These are phyloP conservation scores for Linnemannia hyalina DNA, from an alignment of 192 early-diverging fungal species.

Conservation along the genomic window DNA sequence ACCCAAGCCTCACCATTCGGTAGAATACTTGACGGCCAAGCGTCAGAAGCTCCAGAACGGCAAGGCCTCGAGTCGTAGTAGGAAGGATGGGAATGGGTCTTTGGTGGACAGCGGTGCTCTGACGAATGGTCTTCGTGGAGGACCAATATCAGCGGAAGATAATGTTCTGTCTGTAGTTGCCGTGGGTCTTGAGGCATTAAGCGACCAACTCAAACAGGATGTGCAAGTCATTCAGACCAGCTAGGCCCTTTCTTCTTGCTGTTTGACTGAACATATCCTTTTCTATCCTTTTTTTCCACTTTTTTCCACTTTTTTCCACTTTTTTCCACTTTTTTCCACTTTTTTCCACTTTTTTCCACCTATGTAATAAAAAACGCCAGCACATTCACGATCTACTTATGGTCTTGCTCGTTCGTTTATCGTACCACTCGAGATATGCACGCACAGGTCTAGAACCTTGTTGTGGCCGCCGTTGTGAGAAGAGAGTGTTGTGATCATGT, in stretches of 20 bases:
- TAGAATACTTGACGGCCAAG: constrained; percentile 44
- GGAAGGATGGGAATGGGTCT: neutral
- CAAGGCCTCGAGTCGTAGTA: neutral
- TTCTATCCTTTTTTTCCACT: neutral
- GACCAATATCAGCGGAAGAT: neutral
- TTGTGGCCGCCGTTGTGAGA: too few species aligned
- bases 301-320: neutral
- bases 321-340: neutral
- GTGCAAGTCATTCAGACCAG: constrained; percentile 33
- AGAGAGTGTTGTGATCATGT: too few species aligned
- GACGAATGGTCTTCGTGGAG: neutral
- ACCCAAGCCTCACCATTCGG: constrained; percentile 54
- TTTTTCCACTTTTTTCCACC: neutral
- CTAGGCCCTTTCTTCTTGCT: neutral
- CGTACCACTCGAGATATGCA: too few species aligned
- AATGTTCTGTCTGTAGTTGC: constrained; percentile 11
- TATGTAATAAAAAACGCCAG: constrained; percentile 2
- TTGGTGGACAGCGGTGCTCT: neutral
- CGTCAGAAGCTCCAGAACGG: constrained; percentile 13
- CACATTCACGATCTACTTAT: neutral
- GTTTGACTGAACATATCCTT: neutral
- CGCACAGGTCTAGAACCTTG: too few species aligned
- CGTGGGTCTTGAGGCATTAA: constrained; percentile 20
- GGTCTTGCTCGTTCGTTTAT: too few species aligned
- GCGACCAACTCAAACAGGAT: constrained; percentile 41